phyloP scores from a whole-genome alignment of 2,329 filamentous ascomycete genomes.

The Venturia pyrina region DNA sequence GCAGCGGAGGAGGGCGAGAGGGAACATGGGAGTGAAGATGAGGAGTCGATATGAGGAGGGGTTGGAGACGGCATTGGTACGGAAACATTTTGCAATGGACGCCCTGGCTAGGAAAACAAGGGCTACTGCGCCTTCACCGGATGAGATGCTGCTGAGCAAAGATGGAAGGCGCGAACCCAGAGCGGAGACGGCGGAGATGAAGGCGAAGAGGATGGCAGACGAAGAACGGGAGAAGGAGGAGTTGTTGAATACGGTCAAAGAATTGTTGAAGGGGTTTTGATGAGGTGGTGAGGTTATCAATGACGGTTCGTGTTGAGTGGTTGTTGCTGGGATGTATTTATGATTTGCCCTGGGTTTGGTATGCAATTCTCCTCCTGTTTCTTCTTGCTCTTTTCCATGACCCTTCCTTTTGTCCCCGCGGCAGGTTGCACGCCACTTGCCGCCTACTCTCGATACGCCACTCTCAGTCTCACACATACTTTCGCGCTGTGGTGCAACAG shows the following conservation, averaged over 20 bases:
- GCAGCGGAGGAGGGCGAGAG: not conserved
- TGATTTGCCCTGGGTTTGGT: too few species aligned
- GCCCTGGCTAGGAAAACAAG: not conserved
- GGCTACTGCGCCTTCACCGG: not conserved
- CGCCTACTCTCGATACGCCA: too few species aligned
- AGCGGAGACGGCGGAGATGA: not conserved
- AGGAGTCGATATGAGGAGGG: conserved; percentile 15
- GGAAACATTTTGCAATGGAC: too few species aligned
- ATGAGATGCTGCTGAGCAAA: not conserved
- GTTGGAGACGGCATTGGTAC: not conserved
- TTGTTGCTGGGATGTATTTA: not conserved
- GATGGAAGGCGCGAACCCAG: not conserved
- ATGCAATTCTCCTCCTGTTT: too few species aligned
- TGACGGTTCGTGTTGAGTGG: not conserved
- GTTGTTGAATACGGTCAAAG: not conserved
- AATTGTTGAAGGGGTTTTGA: not conserved
- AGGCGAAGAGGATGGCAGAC: not conserved
- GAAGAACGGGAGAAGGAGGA: not conserved
- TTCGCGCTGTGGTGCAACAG: too few species aligned
- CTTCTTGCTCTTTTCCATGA: too few species aligned
- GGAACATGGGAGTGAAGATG: conserved; percentile 11
- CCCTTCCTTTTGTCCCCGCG: too few species aligned
- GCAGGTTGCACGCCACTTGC: too few species aligned
- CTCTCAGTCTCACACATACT: too few species aligned
- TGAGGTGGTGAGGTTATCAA: not conserved